Evolutionary conservation across 768 basidiomycete species (phyloP), one percentile per base, ranked within the genome.

Genomic region (Scleroderma citrinum): DNA sequence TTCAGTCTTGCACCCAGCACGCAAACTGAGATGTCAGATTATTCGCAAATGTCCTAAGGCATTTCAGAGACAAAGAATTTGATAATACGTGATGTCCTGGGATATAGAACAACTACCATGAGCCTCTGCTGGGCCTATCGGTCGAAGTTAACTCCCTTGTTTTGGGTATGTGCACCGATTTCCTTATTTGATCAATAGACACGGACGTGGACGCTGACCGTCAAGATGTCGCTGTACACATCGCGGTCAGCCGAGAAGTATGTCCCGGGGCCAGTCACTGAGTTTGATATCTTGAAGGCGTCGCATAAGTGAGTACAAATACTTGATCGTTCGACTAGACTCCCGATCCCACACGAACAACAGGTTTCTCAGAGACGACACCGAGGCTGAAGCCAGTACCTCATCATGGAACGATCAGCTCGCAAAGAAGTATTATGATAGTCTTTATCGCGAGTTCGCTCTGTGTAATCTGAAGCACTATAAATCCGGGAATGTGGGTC

Each of bases 401-500:
- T 67, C 7, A 11, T 71, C 80, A 1, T 98, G 92, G 89, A 83
- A 94, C 59, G 90, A 94, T 41, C 74, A 82, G 52, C 73, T 98
- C 23, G 94, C 95, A 0, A 73, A 77, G 52, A 94, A 93, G 58
- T 97, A 94, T 71, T 94, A 98, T 59, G 71, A 76, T 12, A 87
- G 70, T 56, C 78, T 98, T 3, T 96, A 92, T 64, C 86, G 91
- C 54, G 94, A 98, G 66, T 98, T 85, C 58, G 91, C 89, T 0
- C 73, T 93, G 19, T 92, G 90, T 61, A 92, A 97, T 68, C 71
- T 97, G 51, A 97, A 97, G 71, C 95, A 97, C 62, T 96, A 90
- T 75, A 96, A 92, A 70, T 83, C 87, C 0, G 89, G 91, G 14
- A 86, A 88, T 52, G 92, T 94, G 53, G 54, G 83, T 63, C 47